These are phyloP conservation scores for Hymenoscyphus infarciens DNA, from an alignment of 2,329 filamentous ascomycete species.

Conservation along the genomic window DNA sequence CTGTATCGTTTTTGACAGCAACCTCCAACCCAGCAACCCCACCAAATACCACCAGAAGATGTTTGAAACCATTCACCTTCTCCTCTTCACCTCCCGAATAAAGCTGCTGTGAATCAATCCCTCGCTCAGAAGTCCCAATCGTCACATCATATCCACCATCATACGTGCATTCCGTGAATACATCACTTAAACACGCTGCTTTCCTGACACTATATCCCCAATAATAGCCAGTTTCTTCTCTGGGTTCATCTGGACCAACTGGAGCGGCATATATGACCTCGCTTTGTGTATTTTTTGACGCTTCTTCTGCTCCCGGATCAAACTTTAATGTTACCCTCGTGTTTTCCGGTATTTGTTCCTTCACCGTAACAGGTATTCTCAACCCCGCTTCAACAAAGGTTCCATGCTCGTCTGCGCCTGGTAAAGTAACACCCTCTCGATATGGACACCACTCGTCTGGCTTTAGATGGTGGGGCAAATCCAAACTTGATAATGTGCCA, in stretches of 20 bases:
- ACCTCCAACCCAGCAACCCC: slow-evolving; percentile 77
- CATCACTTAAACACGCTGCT: slow-evolving; percentile 61
- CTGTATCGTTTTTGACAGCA: slow-evolving; percentile 61
- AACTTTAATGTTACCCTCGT: slow-evolving; percentile 73
- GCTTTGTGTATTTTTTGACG: slow-evolving; percentile 27
- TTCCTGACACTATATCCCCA: slow-evolving; percentile 77
- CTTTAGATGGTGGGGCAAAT: slow-evolving; percentile 81
- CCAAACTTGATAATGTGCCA: slow-evolving; percentile 70
- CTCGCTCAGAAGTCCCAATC: slow-evolving; percentile 80
- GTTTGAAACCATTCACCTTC: slow-evolving; percentile 51
- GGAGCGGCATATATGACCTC: slow-evolving; percentile 47
- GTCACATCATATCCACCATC: slow-evolving; percentile 78
- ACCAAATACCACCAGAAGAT: slow-evolving; percentile 76
- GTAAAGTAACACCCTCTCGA: slow-evolving; percentile 69
- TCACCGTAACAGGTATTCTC: slow-evolving; percentile 46
- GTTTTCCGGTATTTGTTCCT: slow-evolving; percentile 56
- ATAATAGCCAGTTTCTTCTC: slow-evolving; percentile 76
- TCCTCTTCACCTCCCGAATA: slow-evolving; percentile 30
- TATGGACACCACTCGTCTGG: slow-evolving; percentile 75
- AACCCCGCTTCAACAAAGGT: slow-evolving; percentile 58
- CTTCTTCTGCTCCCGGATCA: slow-evolving; percentile 42
- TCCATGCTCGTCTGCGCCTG: slow-evolving; percentile 41
- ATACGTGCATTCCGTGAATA: slow-evolving; percentile 74
- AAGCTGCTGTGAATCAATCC: slow-evolving; percentile 39
- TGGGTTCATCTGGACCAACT: slow-evolving; percentile 64